Evolutionary conservation across 129 eudicot genomes (phyloP).

Genomic region (Flaveria bidentis): DNA sequence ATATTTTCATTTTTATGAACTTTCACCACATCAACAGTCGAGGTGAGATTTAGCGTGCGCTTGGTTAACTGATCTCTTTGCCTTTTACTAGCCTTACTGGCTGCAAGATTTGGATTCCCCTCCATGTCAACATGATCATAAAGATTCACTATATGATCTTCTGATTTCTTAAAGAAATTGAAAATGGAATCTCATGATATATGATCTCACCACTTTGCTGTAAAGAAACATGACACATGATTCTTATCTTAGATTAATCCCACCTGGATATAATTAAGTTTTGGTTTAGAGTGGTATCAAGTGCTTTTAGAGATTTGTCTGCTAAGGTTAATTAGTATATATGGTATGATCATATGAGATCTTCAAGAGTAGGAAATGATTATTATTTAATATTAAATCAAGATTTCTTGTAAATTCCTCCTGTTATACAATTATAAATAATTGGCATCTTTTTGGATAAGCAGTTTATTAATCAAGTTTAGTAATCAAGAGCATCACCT

Average conservation of each 20-base stretch:
- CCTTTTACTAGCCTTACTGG: conserved; percentile 26
- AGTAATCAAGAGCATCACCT: conserved; percentile 6
- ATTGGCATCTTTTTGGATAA: neutral
- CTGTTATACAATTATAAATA: neutral
- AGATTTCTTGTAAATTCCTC: neutral
- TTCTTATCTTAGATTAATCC: conserved; percentile 32
- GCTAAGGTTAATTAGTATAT: neutral
- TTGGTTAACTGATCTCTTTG: conserved; percentile 3
- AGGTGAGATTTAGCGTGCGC: conserved; percentile 16
- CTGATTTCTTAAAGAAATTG: conserved; percentile 28
- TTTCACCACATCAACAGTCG: conserved; percentile 3
- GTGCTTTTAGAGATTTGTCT: conserved; percentile 22
- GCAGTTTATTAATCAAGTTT: neutral
- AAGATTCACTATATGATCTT: conserved; percentile 36
- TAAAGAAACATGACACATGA: conserved; percentile 44
- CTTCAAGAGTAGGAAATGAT: conserved; percentile 28
- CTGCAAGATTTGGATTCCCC: conserved; percentile 1
- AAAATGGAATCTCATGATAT: conserved; percentile 35
- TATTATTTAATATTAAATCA: neutral
- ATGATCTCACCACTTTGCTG: conserved; percentile 42
- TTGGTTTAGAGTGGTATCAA: conserved; percentile 2
- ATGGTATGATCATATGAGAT: conserved; percentile 17
- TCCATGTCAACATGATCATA: conserved; percentile 27
- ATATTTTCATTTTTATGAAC: conserved; percentile 20
- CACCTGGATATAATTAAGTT: conserved; percentile 31